Percentiles rank a stretch among this genome's conserved stretches.
These are phyloP conservation scores for Funneliformis geosporum DNA, from an alignment of 192 early-diverging fungal species.

Conservation along the genomic window DNA sequence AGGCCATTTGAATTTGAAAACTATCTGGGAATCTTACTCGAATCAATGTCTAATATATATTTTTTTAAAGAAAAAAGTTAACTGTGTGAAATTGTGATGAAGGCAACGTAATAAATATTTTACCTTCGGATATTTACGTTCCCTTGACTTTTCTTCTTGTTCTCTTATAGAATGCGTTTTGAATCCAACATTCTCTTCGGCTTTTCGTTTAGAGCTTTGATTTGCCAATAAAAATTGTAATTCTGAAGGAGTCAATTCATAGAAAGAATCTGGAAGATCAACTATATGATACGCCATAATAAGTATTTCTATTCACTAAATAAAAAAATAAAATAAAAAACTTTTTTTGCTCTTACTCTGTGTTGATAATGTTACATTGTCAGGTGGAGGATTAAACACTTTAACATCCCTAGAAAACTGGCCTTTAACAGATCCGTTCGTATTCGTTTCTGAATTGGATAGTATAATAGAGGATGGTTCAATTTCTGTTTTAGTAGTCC, in stretches of 20 bases:
- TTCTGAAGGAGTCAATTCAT: slow-evolving; percentile 71
- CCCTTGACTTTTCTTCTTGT: slow-evolving; percentile 58
- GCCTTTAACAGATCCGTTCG: neutral
- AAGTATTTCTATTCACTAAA: neutral
- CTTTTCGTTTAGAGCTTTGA: slow-evolving; percentile 54
- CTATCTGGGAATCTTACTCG: slow-evolving; percentile 86
- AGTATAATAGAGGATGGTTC: neutral
- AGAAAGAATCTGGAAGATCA: slow-evolving; percentile 87
- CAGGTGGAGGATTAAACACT: slow-evolving; percentile 57
- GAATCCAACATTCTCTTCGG: slow-evolving; percentile 69
- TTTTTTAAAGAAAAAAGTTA: too few species aligned
- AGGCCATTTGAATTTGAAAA: slow-evolving; percentile 72
- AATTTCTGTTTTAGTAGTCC: neutral
- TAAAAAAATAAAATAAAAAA: neutral
- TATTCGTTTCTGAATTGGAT: neutral
- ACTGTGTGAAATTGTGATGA: neutral
- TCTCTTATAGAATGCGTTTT: slow-evolving; percentile 81
- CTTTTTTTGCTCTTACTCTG: slow-evolving; percentile 37
- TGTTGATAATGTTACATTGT: slow-evolving; percentile 37
- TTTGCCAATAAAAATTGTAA: slow-evolving; percentile 64
- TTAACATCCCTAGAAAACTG: slow-evolving; percentile 44
- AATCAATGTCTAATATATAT: slow-evolving; percentile 53
- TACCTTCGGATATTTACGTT: slow-evolving; percentile 73
- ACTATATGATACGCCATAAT: slow-evolving; percentile 44
- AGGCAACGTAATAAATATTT: neutral